Conservation (phyloP, 805 yeast species). For the Zygotorulaspora danielsina region DNA sequence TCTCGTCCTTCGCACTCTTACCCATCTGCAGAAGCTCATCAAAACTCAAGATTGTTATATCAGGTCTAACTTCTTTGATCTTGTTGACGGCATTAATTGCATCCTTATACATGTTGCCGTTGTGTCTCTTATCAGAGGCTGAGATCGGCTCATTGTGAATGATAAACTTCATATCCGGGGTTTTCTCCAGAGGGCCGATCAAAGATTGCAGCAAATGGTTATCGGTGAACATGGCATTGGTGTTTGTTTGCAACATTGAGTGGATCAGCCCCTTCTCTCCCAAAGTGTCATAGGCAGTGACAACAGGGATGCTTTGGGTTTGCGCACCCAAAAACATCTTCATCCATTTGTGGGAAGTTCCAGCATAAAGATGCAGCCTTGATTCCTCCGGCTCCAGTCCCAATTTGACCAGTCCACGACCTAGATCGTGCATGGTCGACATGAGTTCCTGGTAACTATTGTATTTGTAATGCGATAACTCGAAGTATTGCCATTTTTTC, state of each 20-base stretch:
- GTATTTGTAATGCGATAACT: slow-evolving; percentile 67
- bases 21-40: slow-evolving; percentile 69
- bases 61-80: slow-evolving; percentile 68
- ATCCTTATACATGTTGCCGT: slow-evolving; percentile 54
- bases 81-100: slow-evolving; percentile 57
- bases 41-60: slow-evolving; percentile 59
- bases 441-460: slow-evolving; percentile 57
- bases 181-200: slow-evolving; percentile 64
- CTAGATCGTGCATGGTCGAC: slow-evolving; percentile 47
- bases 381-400: slow-evolving; percentile 65
- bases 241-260: slow-evolving; percentile 77
- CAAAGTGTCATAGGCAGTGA: slow-evolving; percentile 93
- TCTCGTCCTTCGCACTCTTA: slow-evolving; percentile 42
- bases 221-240: slow-evolving; percentile 79
- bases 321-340: slow-evolving; percentile 74
- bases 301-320: slow-evolving; percentile 77
- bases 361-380: slow-evolving; percentile 77
- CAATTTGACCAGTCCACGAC: slow-evolving; percentile 69
- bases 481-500: slow-evolving; percentile 86
- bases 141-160: slow-evolving; percentile 65
- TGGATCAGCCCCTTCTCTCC: slow-evolving; percentile 86
- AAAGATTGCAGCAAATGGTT: slow-evolving; percentile 64
- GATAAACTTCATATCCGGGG: slow-evolving; percentile 57
- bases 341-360: slow-evolving; percentile 90
- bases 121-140: slow-evolving; percentile 57